Base-by-base conservation (phyloP, 2,329 filamentous ascomycete species). In the Penicillium rolfsii region DNA sequence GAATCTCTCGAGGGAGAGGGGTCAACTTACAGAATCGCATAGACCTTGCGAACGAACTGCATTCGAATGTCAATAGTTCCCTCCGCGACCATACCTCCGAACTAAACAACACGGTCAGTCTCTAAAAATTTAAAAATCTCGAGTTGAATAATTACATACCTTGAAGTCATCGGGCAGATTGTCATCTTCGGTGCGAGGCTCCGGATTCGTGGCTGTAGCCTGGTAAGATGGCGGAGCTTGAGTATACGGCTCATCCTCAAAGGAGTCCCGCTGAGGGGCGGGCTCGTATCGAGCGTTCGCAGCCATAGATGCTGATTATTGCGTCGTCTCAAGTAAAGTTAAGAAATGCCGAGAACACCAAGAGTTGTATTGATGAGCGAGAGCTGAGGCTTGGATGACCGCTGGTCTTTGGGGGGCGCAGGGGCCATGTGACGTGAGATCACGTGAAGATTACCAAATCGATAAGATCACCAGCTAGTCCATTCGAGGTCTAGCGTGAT, bases 161-260 rank as follows among this genome's bases (percentile, higher is more conserved):
- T 97, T 98, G 87, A 98, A 98, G 79, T 98, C 94, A 81, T 98
- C 94, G 1, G 94, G 94, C 48, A 98, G 76, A 73, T 97, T 96
- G 79, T 97, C 94, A 74, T 93, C 87, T 77, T 93, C 93, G 74
- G 84, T 85, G 70, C 93, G 87, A 55, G 91, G 87, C 48, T 69
- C 66, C 59, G 70, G 85, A 43, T 85, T 81, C 40, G 52, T 45
- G 30, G 87, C 84, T 64, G 84, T 83, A 62, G 79, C 81, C 74
- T 86, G 84, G 81, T 97, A 97, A 62, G 91, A 91, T 22, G 94
- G 94, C 67, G 94, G 93, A 73, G 93, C 85, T 73, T 91, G 88
- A 59, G 88, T 84, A 81, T 89, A 94, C 68, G 76, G 76, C 66
- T 82, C 79, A 70, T 91, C 89, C 67, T 91, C 90, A 70, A 96